Evolutionary conservation across 116 monocot genomes (phyloP), one percentile per base, ranked within the genome.

Genomic region (Cymodocea nodosa): DNA sequence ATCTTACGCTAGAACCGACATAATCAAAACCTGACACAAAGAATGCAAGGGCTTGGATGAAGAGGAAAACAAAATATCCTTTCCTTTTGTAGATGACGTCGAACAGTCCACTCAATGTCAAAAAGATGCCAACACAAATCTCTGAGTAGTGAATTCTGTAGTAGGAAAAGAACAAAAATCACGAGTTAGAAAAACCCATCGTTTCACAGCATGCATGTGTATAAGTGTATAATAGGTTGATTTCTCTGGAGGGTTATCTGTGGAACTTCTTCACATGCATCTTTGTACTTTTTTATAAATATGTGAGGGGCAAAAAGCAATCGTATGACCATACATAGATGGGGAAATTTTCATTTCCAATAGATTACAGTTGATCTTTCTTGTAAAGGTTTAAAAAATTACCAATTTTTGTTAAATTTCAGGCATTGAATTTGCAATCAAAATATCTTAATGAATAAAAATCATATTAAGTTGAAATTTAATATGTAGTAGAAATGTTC

Each of bases 31-130:
- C 74, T 4, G 35, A 52, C 0, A 74, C 50, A 1, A 74, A 35
- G 39, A 74, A 74, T 7, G 74, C 67, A 35, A 52, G 14, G 52
- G 20, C 74, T 61, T 74, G 74, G 34, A 74, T 59, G 30, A 74
- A 60, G 9, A 67, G 35, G 39, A 67, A 74, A 3, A 74, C 23
- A 20, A 61, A 67, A 60, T 52, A 74, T 7, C 74, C 67, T 61
- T 36, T 25, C 60, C 12, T 59, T 34, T 34, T 15, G 13, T 49
- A 15, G 10, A 35, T 17, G 23, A 67, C 18, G 50, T 74, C 66
- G 55, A 59, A 67, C 39, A 53, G 39, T 6, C 74, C 74, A 37
- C 74, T 52, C 0, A 60, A 16, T 22, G 52, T 58, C 1, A 74
- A 35, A 15, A 74, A 51, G 34, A 62, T 18, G 4, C 74, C 74